Evolutionary conservation across 2,329 filamentous ascomycete species (phyloP), one percentile per base, ranked within the genome.

Genomic region (Aotearoamyces nothofagi): DNA sequence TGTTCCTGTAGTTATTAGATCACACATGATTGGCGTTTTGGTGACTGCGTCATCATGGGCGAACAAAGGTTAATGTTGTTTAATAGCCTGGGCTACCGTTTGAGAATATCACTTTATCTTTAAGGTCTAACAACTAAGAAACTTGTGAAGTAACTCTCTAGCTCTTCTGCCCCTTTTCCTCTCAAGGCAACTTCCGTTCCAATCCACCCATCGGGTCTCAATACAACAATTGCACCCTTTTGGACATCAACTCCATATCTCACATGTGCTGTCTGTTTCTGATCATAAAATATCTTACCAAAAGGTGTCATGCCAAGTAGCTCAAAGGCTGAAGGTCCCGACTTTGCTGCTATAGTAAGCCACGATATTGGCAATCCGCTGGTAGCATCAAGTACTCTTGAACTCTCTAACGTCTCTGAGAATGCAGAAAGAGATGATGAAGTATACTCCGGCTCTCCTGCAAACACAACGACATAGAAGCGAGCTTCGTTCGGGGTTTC

Each of bases 161-260:
- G 39, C 57, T 62, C 66, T 11, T 35, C 30, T 4, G 57, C 56
- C 10, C 41, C 35, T 6, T 31, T 56, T 13, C 36, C 44, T n/a
- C n/a, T n/a, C 9, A 53, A 45, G n/a, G 33, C 40, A 12, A 35
- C 43, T 0, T 44, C 35, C 37, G 52, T 57, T 2, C 61, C 66
- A 2, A 69, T 52, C 51, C 69, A 69, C 3, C 65, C 65, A 48
- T 70, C 66, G 2, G 65, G 66, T 14, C 66, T 46, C 1, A 69
- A 54, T 31, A 63, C 56, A 3, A 60, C 44, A 3, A 69, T 44
- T 0, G 53, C 62, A 3, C 60, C 53, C 28, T 60, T 50, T 1
- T 47, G 36, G 3, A 42, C 30, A 2, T 41, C 39, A 6, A 68
- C 33, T 5, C 42, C 42, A 34, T 42, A 46, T 4, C 48, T 43